A percentile compares a stretch with the other conserved stretches of the same genome.
phyloP scores from a whole-genome alignment of 2,329 filamentous ascomycete genomes.

The Blastomyces gilchristii region DNA sequence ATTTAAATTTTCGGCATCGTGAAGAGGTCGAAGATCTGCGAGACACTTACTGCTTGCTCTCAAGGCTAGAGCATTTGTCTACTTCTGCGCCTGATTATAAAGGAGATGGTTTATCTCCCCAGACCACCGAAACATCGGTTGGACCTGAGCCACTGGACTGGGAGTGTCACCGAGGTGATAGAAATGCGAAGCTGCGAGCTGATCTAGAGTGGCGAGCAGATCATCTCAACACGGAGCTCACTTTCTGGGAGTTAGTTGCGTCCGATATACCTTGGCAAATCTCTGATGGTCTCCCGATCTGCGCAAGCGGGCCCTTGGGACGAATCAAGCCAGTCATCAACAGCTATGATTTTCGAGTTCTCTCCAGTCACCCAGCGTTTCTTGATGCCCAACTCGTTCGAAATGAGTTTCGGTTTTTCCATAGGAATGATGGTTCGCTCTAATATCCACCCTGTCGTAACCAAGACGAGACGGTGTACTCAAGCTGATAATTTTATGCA shows the following conservation, averaged over 20 bases:
- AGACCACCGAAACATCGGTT: background rate
- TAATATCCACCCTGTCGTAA: background rate
- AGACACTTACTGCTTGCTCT: slow-evolving; percentile 6
- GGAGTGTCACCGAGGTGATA: slow-evolving; percentile 5
- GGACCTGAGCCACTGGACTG: background rate
- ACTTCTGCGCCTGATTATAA: background rate
- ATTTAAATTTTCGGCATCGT: slow-evolving; percentile 6
- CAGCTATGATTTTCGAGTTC: slow-evolving; percentile 4
- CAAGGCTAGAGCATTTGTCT: slow-evolving; percentile 3
- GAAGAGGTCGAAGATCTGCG: slow-evolving; percentile 5
- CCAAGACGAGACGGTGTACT: background rate
- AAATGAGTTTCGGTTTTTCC: slow-evolving; percentile 6
- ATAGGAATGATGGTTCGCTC: slow-evolving; percentile 4
- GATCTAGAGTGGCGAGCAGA: slow-evolving; percentile 7
- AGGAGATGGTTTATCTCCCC: background rate
- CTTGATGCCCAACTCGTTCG: slow-evolving; percentile 5
- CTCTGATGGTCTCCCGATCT: slow-evolving; percentile 3
- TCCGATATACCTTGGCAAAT: slow-evolving; percentile 7
- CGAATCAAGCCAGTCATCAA: slow-evolving; percentile 3
- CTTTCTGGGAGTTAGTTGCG: slow-evolving; percentile 4
- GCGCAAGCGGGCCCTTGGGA: background rate
- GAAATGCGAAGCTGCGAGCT: background rate
- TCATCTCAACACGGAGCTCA: slow-evolving; percentile 6
- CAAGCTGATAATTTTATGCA: background rate
- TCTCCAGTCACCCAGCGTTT: slow-evolving; percentile 5